These are phyloP conservation scores for Candolleomyces eurysporus DNA, from an alignment of 768 basidiomycete species.

Conservation along the genomic window DNA sequence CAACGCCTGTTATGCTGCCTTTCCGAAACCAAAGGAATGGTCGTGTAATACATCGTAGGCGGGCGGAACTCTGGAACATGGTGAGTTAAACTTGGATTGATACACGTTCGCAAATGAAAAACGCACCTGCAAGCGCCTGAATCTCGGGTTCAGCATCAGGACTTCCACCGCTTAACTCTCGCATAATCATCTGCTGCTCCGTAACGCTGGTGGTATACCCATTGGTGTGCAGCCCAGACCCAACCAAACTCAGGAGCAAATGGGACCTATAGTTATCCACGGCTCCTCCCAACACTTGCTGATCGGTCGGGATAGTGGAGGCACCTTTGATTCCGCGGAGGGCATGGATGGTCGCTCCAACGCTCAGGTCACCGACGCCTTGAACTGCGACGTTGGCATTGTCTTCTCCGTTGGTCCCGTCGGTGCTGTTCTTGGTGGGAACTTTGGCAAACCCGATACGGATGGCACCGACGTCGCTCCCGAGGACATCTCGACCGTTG, in stretches of 20 bases:
- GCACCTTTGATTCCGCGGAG: slow-evolving; percentile 90
- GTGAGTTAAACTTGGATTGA: slow-evolving; percentile 5
- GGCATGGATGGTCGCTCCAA: slow-evolving; percentile 86
- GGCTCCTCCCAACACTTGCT: slow-evolving; percentile 87
- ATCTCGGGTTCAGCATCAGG: slow-evolving; percentile 83
- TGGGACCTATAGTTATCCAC: slow-evolving; percentile 96
- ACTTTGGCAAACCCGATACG: slow-evolving; percentile 97
- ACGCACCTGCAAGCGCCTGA: slow-evolving; percentile 79
- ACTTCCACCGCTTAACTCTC: slow-evolving; percentile 78
- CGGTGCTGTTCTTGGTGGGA: slow-evolving; percentile 83
- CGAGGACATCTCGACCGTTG: slow-evolving; percentile 93
- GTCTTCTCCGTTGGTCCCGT: slow-evolving; percentile 61
- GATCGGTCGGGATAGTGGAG: slow-evolving; percentile 85
- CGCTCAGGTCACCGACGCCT: slow-evolving; percentile 81
- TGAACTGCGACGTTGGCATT: slow-evolving; percentile 65
- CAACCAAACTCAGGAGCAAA: slow-evolving; percentile 85
- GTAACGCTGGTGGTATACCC: slow-evolving; percentile 74
- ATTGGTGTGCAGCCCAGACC: slow-evolving; percentile 65
- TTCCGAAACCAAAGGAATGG: slow-evolving; percentile 88
- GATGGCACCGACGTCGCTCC: slow-evolving; percentile 94
- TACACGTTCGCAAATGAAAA: not conserved
- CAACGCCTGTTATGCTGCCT: slow-evolving; percentile 82
- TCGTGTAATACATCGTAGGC: slow-evolving; percentile 94
- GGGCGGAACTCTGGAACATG: slow-evolving; percentile 74
- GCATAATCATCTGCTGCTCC: slow-evolving; percentile 97